phyloP scores from a whole-genome alignment of 129 eudicot genomes.

The Apium graveolens region DNA sequence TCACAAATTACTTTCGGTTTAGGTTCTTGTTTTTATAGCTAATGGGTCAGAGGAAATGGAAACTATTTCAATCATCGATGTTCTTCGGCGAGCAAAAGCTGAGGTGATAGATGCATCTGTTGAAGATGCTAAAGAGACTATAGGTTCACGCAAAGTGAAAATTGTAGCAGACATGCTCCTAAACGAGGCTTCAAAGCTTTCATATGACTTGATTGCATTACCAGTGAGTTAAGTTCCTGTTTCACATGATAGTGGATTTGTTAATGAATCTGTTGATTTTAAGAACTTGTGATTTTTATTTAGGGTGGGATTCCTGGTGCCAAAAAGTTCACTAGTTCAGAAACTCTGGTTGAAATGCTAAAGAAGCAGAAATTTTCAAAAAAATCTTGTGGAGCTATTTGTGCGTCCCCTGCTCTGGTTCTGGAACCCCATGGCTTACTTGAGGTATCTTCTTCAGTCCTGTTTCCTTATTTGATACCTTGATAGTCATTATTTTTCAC shows the following conservation, averaged over 20 bases:
- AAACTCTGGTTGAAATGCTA: slow-evolving; percentile 62
- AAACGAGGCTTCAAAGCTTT: slow-evolving; percentile 54
- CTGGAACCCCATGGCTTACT: slow-evolving; percentile 93
- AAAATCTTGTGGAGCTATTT: slow-evolving; percentile 76
- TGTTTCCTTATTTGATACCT: no score
- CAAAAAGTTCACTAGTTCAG: slow-evolving; percentile 61
- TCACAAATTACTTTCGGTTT: slow-evolving; percentile 8
- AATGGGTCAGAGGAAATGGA: slow-evolving; percentile 97
- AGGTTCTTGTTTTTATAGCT: slow-evolving; percentile 97
- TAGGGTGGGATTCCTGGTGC: slow-evolving; percentile 91
- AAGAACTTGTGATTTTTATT: slow-evolving; percentile 2
- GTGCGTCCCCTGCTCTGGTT: slow-evolving; percentile 96
- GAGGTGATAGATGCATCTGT: slow-evolving; percentile 90
- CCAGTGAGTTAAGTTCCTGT: slow-evolving; percentile 48
- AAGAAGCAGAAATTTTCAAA: slow-evolving; percentile 72
- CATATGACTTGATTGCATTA: slow-evolving; percentile 70
- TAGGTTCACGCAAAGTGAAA: slow-evolving; percentile 82
- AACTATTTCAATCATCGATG: slow-evolving; percentile 80
- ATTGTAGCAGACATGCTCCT: slow-evolving; percentile 80
- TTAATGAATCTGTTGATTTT: slow-evolving; percentile 3
- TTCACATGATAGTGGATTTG: neutral
- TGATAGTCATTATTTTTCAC: no score
- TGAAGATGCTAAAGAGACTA: slow-evolving; percentile 62
- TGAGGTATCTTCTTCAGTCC: slow-evolving; percentile 49
- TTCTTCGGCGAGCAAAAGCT: slow-evolving; percentile 84